Evolutionary conservation across 108 stramenopile species (phyloP).

Genomic region (Cyclotella cryptica): DNA sequence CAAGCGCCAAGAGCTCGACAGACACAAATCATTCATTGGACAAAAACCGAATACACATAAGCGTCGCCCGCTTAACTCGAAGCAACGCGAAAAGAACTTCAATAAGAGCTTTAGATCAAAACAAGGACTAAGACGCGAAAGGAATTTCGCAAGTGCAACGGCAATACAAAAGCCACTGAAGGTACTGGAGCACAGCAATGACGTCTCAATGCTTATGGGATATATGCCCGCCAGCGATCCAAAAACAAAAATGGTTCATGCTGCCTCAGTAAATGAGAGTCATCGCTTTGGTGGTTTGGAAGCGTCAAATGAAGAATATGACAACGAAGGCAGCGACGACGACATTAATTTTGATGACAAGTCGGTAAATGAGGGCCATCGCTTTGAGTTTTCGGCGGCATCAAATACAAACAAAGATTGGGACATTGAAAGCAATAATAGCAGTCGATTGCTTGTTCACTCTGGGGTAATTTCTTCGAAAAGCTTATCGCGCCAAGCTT

Average conservation of each 20-base stretch:
- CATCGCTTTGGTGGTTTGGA: too few relatives aligned
- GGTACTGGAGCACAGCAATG: slow-evolving; percentile 10
- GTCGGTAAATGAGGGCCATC: neutral
- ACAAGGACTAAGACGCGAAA: slow-evolving; percentile 21
- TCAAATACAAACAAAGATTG: neutral
- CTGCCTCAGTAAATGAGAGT: too few relatives aligned
- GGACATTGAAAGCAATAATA: neutral
- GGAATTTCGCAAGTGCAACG: slow-evolving; percentile 13
- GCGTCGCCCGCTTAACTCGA: slow-evolving; percentile 1
- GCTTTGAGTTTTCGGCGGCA: neutral
- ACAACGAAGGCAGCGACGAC: neutral
- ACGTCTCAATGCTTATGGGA: slow-evolving; percentile 32
- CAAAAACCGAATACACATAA: slow-evolving; percentile 7
- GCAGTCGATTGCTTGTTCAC: neutral
- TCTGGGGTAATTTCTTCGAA: too few relatives aligned
- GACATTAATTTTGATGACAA: neutral
- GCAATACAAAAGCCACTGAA: neutral
- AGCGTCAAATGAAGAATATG: neutral
- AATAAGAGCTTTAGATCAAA: slow-evolving; percentile 5
- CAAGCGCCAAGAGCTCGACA: slow-evolving; percentile 61
- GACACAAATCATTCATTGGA: slow-evolving; percentile 64
- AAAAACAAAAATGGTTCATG: neutral
- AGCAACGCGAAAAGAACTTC: slow-evolving; percentile 25
- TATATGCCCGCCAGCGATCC: neutral
- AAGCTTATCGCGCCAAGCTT: too few relatives aligned